Base-by-base conservation (phyloP, 768 basidiomycete species). In the Strobilomyces confusus region DNA sequence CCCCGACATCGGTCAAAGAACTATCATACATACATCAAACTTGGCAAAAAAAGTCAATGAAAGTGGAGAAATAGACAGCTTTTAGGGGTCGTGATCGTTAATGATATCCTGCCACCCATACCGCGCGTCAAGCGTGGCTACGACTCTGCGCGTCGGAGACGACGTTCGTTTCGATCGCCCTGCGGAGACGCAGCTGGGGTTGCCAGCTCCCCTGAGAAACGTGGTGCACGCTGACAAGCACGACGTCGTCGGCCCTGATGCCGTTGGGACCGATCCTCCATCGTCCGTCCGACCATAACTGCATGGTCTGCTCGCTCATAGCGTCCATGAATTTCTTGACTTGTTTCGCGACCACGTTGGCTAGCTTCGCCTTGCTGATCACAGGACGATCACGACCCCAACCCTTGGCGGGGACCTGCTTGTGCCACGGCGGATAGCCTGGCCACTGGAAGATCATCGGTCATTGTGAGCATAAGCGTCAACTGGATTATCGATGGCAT, bases 141-240 rank as follows among this genome's bases (percentile, higher is more conserved):
- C 34, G 13, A 5, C 9, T 5, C 17, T 33, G 40, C 1, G 5
- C 17, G 43, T 25, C 34, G 17, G 12, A 5, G 5, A 22, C 9
- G n/a, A 11, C 17, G 11, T 11, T 2, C 1, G 19, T 12, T 14
- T 14, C 26, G 13, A 38, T 22, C 7, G 3, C 3, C 11, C 43
- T 29, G 11, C 43, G 49, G 19, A 89, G 76, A 64, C 84, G 77
- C 29, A 89, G 63, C 50, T 87, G 84, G 11, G 85, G 86, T 58
- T 89, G 87, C 86, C 87, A 89, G 58, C 82, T 84, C 15, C 87
- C 87, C 69, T 84, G 79, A 9, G 86, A 87, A 47, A 89, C 86
- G 56, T 89, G 87, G 68, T 88, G 86, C 38, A 89, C 78, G 59
- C 85, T 83, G 58, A 89, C 82, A 38, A 90, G 81, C 44, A 83